Base-by-base conservation (phyloP, 2,329 filamentous ascomycete species). In the Aspergillus thermomutatus region DNA sequence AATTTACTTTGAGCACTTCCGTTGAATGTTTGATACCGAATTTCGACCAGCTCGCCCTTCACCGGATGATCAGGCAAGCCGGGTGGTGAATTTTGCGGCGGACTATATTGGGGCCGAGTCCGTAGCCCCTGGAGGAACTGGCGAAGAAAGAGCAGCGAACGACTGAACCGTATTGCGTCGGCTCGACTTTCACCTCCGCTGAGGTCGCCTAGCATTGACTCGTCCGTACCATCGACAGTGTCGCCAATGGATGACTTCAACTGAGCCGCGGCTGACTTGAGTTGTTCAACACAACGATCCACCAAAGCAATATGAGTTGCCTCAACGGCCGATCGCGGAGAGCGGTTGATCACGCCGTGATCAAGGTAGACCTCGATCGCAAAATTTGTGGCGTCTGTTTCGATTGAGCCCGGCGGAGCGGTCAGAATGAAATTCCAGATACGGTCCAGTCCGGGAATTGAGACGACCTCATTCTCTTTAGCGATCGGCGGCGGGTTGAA, bases 351-450 rank as follows among this genome's bases (percentile, higher is more conserved):
- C 31, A 78, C 67, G 6, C 57, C 60, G 55, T 79, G 74, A 55
- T 85, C 80, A 34, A 94, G 79, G 67, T 94, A 96, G 11, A 91
- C 80, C 25, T 87, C 82, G 25, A 92, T 90, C 3, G 96, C 83
- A 23, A 86, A 85, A 51, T 80, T 80, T 28, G 89, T 91, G 1
- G 90, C 88, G 52, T 80, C 76, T 21, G 82, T 80, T 62, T 90
- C 90, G 49, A 95, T 86, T 0, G 80, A 83, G 40, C 82, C 77
- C 40, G 83, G 78, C 4, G 86, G 84, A 1, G 89, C 86, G 17
- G 83, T 87, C 53, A 96, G 77, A 34, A 93, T 85, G 64, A 96
- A 84, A 25, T 86, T 84, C 92, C 92, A 96, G n/a, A 96, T 77
- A 56, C 92, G 83, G 64, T 94, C 89, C 60, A 79, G 78, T 6